Evolutionary conservation across 1,284 basidiomycete species (phyloP).

Genomic region (Chalciporus sp.): DNA sequence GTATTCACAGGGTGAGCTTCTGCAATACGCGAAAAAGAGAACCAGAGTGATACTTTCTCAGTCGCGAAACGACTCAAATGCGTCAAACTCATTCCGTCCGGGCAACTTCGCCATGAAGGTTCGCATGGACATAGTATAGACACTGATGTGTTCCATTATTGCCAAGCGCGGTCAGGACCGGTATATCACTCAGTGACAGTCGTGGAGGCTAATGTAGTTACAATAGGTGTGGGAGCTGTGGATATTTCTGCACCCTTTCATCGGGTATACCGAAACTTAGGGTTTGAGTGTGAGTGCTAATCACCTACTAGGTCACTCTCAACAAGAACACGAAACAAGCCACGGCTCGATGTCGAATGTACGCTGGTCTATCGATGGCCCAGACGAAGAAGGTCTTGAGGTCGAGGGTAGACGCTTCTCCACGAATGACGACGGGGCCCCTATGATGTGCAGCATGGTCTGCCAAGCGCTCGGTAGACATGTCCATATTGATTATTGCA

Average conservation of each 20-base stretch:
- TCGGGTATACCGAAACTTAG: conserved; percentile 38
- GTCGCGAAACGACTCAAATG: conserved; percentile 54
- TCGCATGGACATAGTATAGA: conserved; percentile 49
- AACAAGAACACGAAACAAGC: conserved; percentile 58
- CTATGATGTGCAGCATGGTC: conserved; percentile 63
- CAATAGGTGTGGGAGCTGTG: conserved; percentile 53
- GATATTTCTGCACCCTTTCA: conserved; percentile 58
- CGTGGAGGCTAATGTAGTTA: neutral
- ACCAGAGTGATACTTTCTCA: conserved; percentile 17
- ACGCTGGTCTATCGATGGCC: conserved; percentile 55
- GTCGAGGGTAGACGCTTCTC: conserved; percentile 56
- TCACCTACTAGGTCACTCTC: conserved; percentile 49
- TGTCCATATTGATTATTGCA: conserved; percentile 57
- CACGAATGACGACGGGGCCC: conserved; percentile 57
- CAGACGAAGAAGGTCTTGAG: conserved; percentile 47
- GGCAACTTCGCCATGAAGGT: conserved; percentile 43
- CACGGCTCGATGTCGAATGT: conserved; percentile 64
- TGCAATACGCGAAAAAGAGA: neutral
- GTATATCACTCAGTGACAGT: conserved; percentile 5
- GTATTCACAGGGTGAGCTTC: conserved; percentile 28
- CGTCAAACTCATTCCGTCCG: conserved; percentile 45
- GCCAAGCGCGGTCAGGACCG: conserved; percentile 49
- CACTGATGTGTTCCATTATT: conserved; percentile 46
- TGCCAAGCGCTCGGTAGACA: conserved; percentile 42
- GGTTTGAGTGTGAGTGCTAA: neutral